A percentile compares a stretch with the other conserved stretches of the same genome.
phyloP scores from a whole-genome alignment of 495 filamentous ascomycete genomes.

The Halenospora varia region DNA sequence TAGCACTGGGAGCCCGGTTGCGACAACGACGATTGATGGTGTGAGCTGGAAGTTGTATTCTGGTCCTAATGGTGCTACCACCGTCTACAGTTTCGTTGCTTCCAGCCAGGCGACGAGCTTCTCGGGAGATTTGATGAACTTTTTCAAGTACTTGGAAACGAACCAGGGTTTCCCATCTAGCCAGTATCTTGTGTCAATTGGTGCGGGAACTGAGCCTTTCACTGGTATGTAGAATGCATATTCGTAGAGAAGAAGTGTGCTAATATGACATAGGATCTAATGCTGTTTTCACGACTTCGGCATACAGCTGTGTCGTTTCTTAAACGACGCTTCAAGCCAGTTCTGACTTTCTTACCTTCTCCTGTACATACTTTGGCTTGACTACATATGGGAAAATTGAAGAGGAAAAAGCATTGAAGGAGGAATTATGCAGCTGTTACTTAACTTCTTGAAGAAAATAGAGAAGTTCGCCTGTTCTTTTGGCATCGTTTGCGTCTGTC shows the following conservation, averaged over 20 bases:
- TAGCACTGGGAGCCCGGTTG: conserved; percentile 48
- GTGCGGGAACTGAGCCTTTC: conserved; percentile 32
- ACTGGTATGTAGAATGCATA: conserved; percentile 20
- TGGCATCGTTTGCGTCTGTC: no score
- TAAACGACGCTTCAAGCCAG: neutral
- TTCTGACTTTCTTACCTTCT: no score
- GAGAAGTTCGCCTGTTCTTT: neutral
- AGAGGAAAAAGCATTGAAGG: neutral
- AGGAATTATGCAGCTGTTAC: neutral
- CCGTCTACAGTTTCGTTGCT: conserved; percentile 61
- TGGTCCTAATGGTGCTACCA: conserved; percentile 52
- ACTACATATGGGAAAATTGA: no score
- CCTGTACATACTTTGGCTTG: no score
- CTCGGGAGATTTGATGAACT: conserved; percentile 50
- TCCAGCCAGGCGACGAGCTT: conserved; percentile 41
- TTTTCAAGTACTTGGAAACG: conserved; percentile 52
- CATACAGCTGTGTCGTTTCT: neutral
- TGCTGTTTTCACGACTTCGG: neutral
- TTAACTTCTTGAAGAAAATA: neutral
- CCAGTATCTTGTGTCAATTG: conserved; percentile 47
- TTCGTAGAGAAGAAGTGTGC: neutral
- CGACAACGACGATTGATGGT: conserved; percentile 48
- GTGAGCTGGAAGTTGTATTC: conserved; percentile 48
- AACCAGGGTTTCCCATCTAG: conserved; percentile 45
- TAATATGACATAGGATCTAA: neutral